A percentile compares a stretch with the other conserved stretches of the same genome.
Conservation (phyloP, 1,139 yeast species). For the Debaryomyces udenii region DNA sequence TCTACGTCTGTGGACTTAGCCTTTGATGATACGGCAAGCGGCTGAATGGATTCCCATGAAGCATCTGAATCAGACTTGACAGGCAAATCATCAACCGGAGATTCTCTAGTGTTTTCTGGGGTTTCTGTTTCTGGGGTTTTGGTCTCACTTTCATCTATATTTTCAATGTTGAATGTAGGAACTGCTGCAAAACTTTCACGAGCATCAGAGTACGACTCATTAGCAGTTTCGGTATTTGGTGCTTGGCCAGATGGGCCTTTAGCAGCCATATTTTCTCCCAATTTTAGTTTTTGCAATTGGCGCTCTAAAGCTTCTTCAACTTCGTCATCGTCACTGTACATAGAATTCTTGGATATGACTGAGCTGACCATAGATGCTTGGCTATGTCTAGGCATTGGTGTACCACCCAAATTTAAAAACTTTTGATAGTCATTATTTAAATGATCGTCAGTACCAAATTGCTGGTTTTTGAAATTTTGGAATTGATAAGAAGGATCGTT, state of each 20-base stretch:
- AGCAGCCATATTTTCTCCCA: constrained; percentile 19
- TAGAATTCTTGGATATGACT: constrained; percentile 41
- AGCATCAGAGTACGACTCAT: not conserved
- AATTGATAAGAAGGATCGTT: constrained; percentile 20
- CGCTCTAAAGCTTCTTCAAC: constrained; percentile 44
- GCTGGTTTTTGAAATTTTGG: constrained; percentile 17
- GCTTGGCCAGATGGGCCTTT: not conserved
- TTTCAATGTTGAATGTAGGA: constrained; percentile 23
- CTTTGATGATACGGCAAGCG: constrained; percentile 28
- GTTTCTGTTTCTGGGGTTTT: not conserved
- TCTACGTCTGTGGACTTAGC: not conserved
- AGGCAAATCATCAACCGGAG: constrained; percentile 2
- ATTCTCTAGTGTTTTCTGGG: not conserved
- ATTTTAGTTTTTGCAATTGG: constrained; percentile 42
- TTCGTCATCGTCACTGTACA: constrained; percentile 38
- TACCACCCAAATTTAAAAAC: constrained; percentile 24
- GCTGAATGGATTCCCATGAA: constrained; percentile 28
- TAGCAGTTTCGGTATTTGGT: not conserved
- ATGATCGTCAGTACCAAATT: constrained; percentile 8
- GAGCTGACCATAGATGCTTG: constrained; percentile 50
- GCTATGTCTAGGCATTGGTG: constrained; percentile 25
- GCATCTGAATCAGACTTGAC: constrained; percentile 13
- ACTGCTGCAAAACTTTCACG: constrained; percentile 8
- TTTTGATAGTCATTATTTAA: constrained; percentile 33
- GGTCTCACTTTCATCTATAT: constrained; percentile 10